A percentile compares a stretch with the other conserved stretches of the same genome.
These are phyloP conservation scores for Aegilops umbellulata DNA, from an alignment of 176 grass and related monocot genomes.

Conservation along the genomic window DNA sequence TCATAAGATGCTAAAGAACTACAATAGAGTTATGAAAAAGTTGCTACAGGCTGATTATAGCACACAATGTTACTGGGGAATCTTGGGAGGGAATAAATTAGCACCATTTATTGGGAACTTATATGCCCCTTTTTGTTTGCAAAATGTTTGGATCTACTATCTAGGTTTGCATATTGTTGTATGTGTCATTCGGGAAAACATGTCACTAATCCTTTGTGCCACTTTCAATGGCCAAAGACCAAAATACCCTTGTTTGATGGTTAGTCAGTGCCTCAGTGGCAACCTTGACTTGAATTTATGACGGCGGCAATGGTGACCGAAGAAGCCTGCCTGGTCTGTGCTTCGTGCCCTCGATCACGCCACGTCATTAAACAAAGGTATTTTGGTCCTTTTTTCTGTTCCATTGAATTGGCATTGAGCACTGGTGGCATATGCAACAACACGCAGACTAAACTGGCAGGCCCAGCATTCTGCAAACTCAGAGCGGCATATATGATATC, in stretches of 20 bases:
- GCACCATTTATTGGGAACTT: neutral
- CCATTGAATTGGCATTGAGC: neutral
- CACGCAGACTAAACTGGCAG: slow-evolving; percentile 10
- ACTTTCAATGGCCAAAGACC: neutral
- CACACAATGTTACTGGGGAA: neutral
- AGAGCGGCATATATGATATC: neutral
- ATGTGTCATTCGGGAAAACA: neutral
- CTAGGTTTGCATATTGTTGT: neutral
- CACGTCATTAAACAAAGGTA: neutral
- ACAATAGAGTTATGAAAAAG: neutral
- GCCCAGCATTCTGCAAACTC: slow-evolving; percentile 1
- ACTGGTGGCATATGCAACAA: slow-evolving; percentile 4
- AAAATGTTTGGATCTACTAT: neutral
- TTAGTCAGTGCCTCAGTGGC: neutral
- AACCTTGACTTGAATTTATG: neutral
- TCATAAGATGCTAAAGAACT: neutral
- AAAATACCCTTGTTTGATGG: neutral
- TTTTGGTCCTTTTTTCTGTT: neutral
- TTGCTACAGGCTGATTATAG: neutral
- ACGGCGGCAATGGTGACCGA: neutral
- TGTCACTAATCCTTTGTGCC: neutral
- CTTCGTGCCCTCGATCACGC: neutral
- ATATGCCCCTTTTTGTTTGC: neutral
- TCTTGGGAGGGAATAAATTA: neutral
- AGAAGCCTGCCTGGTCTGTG: neutral